Conservation (phyloP, 345 rosid species). For the Lepidium sativum region DNA sequence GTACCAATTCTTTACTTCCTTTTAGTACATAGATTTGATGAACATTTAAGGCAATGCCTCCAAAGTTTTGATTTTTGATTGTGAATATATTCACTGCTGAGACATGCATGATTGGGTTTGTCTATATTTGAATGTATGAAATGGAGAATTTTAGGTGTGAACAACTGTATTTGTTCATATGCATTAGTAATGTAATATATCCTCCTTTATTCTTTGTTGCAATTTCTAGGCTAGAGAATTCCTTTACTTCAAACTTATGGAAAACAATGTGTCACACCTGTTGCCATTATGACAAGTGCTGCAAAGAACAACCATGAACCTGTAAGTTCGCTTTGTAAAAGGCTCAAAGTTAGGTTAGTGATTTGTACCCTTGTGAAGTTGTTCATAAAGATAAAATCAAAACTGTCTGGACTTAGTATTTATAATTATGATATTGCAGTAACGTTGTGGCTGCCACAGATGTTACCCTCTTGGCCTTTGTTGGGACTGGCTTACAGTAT, state of each 20-base stretch:
- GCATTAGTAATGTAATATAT: neutral
- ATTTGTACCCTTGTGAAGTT: conserved; percentile 1
- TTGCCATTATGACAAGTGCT: conserved; percentile 93
- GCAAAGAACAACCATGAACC: conserved; percentile 87
- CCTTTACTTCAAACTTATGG: conserved; percentile 82
- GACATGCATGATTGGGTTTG: conserved; percentile 1
- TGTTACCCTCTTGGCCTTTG: conserved; percentile 79
- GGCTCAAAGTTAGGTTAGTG: conserved; percentile 73
- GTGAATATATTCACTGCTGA: conserved; percentile 7
- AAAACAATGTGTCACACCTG: conserved; percentile 79
- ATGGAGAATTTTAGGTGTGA: neutral
- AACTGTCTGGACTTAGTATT: conserved; percentile 8
- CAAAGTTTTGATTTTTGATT: no score
- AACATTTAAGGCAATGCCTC: neutral
- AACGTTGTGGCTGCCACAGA: conserved; percentile 93
- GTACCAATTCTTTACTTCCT: conserved; percentile 27
- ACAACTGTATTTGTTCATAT: neutral
- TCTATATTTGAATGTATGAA: conserved; percentile 8
- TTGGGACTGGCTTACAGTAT: conserved; percentile 73
- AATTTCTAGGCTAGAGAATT: conserved; percentile 73
- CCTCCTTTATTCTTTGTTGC: neutral
- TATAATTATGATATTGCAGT: conserved; percentile 40
- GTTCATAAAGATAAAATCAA: neutral
- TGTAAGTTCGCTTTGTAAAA: conserved; percentile 65
- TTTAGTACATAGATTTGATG: neutral